Conservation (phyloP, 768 basidiomycete species). For the Paxillus ammoniavirescens region DNA sequence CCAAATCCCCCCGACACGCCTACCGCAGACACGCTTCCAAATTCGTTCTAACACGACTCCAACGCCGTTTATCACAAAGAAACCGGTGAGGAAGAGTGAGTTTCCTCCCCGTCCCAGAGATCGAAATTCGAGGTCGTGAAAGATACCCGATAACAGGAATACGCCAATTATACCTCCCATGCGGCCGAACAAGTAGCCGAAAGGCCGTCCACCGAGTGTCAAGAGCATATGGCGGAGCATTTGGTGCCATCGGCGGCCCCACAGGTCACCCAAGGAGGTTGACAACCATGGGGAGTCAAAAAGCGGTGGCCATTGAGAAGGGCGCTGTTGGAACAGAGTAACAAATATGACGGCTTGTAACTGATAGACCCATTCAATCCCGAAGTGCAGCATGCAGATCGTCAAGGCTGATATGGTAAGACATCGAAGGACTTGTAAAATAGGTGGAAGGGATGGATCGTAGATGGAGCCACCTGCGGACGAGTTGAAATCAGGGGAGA, state of each 20-base stretch:
- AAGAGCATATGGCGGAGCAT: slow-evolving; percentile 59
- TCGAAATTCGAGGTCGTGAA: slow-evolving; percentile 58
- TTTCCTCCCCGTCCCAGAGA: slow-evolving; percentile 54
- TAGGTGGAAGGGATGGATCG: slow-evolving; percentile 28
- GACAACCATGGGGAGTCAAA: slow-evolving; percentile 57
- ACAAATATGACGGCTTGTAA: slow-evolving; percentile 43
- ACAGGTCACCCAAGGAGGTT: slow-evolving; percentile 59
- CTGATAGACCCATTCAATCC: slow-evolving; percentile 44
- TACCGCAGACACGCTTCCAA: slow-evolving; percentile 44
- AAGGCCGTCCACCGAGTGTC: slow-evolving; percentile 44
- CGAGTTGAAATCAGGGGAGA: slow-evolving; percentile 40
- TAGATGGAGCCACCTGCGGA: slow-evolving; percentile 37
- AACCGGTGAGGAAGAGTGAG: slow-evolving; percentile 39
- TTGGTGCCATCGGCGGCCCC: slow-evolving; percentile 68
- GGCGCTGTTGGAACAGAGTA: slow-evolving; percentile 43
- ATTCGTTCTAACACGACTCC: slow-evolving; percentile 49
- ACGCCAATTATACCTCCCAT: slow-evolving; percentile 51
- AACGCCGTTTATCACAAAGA: slow-evolving; percentile 54
- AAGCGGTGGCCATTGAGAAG: slow-evolving; percentile 59
- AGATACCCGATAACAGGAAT: slow-evolving; percentile 55
- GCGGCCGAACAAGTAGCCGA: slow-evolving; percentile 45
- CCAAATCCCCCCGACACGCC: slow-evolving; percentile 41
- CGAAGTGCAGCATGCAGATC: slow-evolving; percentile 43
- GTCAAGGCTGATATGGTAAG: slow-evolving; percentile 40
- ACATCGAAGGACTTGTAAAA: slow-evolving; percentile 38